Evolutionary conservation across 202 grass and related monocot species (phyloP), one percentile per base, ranked within the genome.

Genomic region (Schoenoplectus tabernaemontani): DNA sequence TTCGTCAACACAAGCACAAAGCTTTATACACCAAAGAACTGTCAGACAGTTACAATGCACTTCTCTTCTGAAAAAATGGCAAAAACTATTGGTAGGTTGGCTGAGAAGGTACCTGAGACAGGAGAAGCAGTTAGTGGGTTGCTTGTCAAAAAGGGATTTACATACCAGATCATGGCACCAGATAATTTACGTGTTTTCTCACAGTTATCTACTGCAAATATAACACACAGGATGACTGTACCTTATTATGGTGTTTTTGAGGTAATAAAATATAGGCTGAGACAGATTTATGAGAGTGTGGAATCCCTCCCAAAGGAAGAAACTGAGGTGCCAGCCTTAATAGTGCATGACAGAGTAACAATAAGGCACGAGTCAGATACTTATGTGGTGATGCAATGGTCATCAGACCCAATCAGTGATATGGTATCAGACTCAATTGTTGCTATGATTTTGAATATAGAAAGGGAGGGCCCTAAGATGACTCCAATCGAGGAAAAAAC

Each of bases 361-460:
- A 79, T 99, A 81, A 22, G 72, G 81, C 72, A 86, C 22, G 96
- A 99, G 34, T 87, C 92, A 33, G 92, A 95, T 59, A 99, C 84
- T 54, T 92, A 90, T 75, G 86, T 95, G 64, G 90, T 86, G 7
- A 76, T 99, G 81, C 89, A 89, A 54, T 95, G 90, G 96, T 79
- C 88, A 51, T 90, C 91, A 2, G 91, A 98, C 79, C 88, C 96
- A 39, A 88, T 98, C 19, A 95, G 96, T 8, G 96, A 98, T 82
- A 95, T 98, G 95, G 95, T 98, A 34, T 98, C 95, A 1, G 95
- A 98, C 73, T 98, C 95, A 4, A 85, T 98, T 13, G 91, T 98
- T 33, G 91, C 95, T 37, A 83, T 88, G 88, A 82, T 95, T 77
- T 86, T 91, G 90, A 98, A 91, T 78, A 91, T 98, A 11, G 75